Conservation (phyloP, 2,329 filamentous ascomycete species). For the Beauveria medogensis region DNA sequence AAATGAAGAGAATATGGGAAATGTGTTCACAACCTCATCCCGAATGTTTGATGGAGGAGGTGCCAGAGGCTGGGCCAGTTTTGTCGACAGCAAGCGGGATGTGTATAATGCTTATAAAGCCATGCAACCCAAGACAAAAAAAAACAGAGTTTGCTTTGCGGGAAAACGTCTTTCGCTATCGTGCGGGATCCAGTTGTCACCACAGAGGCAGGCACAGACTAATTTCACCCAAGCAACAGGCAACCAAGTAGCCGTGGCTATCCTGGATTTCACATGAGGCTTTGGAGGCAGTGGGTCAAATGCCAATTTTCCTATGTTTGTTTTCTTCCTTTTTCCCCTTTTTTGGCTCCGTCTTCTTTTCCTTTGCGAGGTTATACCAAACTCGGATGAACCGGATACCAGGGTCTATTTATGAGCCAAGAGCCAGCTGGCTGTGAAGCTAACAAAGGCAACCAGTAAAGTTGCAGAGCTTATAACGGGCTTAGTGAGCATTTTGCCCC, state of each 20-base stretch:
- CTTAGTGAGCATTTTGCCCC: neutral
- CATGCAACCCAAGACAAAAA: neutral
- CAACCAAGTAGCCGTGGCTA: neutral
- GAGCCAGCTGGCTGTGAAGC: neutral
- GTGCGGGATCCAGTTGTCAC: neutral
- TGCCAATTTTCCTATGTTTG: neutral
- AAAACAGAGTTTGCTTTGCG: neutral
- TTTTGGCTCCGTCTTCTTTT: neutral
- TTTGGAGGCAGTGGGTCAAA: neutral
- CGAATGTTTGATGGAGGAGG: neutral
- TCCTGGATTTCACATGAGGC: neutral
- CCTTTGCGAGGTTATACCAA: neutral
- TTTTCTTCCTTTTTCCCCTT: neutral
- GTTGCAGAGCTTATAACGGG: neutral
- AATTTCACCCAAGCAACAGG: neutral
- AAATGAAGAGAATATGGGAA: neutral
- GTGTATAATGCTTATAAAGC: neutral
- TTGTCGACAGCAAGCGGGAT: neutral
- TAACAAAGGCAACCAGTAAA: too few species aligned
- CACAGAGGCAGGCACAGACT: neutral
- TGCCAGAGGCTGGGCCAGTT: neutral
- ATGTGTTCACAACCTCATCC: neutral
- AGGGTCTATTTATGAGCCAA: neutral
- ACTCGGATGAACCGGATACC: conserved; percentile 4
- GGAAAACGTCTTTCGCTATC: neutral